Base-by-base conservation (phyloP, 1,284 basidiomycete species). In the Leccinum huronense region DNA sequence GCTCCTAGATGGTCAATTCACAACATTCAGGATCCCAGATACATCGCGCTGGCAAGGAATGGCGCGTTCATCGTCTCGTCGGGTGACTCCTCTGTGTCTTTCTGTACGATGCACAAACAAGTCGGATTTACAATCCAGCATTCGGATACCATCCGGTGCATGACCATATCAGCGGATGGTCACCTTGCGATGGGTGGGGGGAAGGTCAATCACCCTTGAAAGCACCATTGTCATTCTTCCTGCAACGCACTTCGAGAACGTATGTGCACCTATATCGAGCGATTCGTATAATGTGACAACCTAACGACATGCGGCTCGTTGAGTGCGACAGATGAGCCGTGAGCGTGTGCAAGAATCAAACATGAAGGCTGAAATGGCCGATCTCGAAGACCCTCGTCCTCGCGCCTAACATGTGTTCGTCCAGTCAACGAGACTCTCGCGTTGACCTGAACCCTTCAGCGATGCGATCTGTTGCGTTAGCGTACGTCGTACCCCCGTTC, bases 341-440 rank as follows among this genome's bases (percentile, higher is more conserved):
- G 31, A 57, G 31, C 55, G 16, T 31, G 53, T 30, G 30, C 53
- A 30, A 11, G 55, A 57, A 19, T 33, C 55, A 33, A 27, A 34
- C 5, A 57, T 57, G 55, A 57, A 30, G 31, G 55, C 55, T 34
- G 23, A 57, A 27, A 57, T 36, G 56, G 23, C 34, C n/a, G 34
- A 38, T 13, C 34, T 57, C 36, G 56, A 57, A 38, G 56, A 57
- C n/a, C n/a, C n/a, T n/a, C n/a, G n/a, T n/a, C n/a, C n/a, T n/a
- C n/a, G n/a, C n/a, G n/a, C n/a, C n/a, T n/a, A n/a, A n/a, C n/a
- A n/a, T n/a, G n/a, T n/a, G n/a, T n/a, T n/a, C n/a, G n/a, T n/a
- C n/a, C n/a, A n/a, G n/a, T n/a, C n/a, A n/a, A n/a, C n/a, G n/a
- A n/a, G n/a, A n/a, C n/a, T n/a, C n/a, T n/a, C n/a, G n/a, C n/a